These are phyloP conservation scores for Cladophialophora exuberans DNA, from an alignment of 2,329 filamentous ascomycete genomes.

Conservation along the genomic window DNA sequence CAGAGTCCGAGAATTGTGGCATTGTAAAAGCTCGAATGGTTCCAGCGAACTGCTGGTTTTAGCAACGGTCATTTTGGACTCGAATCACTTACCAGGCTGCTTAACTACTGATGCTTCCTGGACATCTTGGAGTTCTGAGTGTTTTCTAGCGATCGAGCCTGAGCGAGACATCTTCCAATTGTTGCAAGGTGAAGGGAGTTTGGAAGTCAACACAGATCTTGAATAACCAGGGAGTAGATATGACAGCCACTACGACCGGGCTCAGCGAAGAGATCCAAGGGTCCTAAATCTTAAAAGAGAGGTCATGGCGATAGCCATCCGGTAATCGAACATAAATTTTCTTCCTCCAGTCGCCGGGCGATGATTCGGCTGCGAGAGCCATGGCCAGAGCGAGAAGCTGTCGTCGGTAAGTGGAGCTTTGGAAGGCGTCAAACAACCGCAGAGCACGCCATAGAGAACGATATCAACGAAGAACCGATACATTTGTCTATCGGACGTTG, in stretches of 20 bases:
- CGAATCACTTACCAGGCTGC: constrained; percentile 5
- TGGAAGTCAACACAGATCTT: too few relatives aligned
- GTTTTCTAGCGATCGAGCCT: constrained; percentile 1
- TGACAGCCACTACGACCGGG: background rate
- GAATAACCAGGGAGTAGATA: background rate
- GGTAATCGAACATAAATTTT: too few relatives aligned
- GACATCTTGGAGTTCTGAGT: constrained; percentile 13
- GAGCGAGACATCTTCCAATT: constrained; percentile 1
- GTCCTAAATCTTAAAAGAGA: too few relatives aligned
- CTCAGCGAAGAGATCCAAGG: too few relatives aligned
- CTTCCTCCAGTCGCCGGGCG: too few relatives aligned
- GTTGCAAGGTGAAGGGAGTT: background rate
- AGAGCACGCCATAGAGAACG: constrained; percentile 11
- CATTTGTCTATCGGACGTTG: too few relatives aligned
- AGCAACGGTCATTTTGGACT: background rate
- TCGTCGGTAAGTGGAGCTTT: background rate
- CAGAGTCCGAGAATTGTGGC: constrained; percentile 70
- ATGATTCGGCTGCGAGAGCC: too few relatives aligned
- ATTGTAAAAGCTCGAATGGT: constrained; percentile 73
- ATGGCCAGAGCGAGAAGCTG: background rate
- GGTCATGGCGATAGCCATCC: too few relatives aligned
- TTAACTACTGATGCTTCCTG: constrained; percentile 6
- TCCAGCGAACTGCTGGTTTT: constrained; percentile 53
- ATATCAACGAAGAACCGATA: too few relatives aligned
- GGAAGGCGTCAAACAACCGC: constrained; percentile 8